Evolutionary conservation across 208 protist genomes (phyloP), one percentile per base, ranked within the genome.

Genomic region (Leishmania mexicana): DNA sequence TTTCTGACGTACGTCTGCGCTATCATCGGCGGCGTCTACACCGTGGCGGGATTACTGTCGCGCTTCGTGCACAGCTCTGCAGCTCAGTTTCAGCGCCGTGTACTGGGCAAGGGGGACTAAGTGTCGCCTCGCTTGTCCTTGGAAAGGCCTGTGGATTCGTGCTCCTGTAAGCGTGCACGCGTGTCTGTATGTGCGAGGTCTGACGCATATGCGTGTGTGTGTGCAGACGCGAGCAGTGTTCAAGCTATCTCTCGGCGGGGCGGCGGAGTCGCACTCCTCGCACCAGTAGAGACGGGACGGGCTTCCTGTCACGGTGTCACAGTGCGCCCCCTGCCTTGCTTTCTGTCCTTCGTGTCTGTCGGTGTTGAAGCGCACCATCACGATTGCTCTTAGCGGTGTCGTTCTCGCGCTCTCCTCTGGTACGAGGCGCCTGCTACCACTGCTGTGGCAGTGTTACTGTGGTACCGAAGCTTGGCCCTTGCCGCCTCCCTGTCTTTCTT

Each of bases 11-110:
- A 91, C 76, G 87, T 99, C 13, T 99, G 96, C 80, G 98, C 98
- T 54, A 98, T 99, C 74, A 85, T 99, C 47, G 98, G 98, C 19
- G 98, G 98, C 49, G 95, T 98, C 5, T 99, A 96, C 81, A 98
- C 97, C 45, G 94, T 98, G 5, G 90, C 90, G 0, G 93, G 93
- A 35, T 77, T 95, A 3, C 62, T 91, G 40, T 87, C 84, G 4
- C 83, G 85, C 68, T 76, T 92, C 21, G 80, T 91, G 31, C 83
- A 87, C 47, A 79, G 38, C 54, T 89, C 84, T 3, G 76, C 80
- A 17, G 75, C 71, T 80, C 81, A 94, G 88, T 81, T 94, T 75
- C 68, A 90, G 81, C 85, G 86, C 42, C 83, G 83, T 35, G 70
- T 90, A 24, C 64, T 92, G 31, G 87, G 87, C 49, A 92, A 92